These are phyloP conservation scores for Hymenoscyphus salicellus DNA, from an alignment of 2,329 filamentous ascomycete species.

Conservation along the genomic window DNA sequence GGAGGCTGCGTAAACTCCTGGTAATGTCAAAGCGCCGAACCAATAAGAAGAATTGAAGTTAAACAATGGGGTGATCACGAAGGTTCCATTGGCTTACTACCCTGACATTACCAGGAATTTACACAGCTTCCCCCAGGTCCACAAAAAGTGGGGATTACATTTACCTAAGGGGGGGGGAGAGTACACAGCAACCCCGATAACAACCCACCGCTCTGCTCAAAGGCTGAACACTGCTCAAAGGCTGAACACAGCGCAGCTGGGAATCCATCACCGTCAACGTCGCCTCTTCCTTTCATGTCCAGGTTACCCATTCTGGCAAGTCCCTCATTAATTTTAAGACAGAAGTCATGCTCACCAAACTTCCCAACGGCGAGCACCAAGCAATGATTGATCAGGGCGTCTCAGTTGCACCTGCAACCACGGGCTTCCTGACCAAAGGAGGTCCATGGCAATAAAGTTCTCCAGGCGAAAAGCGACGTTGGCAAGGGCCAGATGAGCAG, in stretches of 20 bases:
- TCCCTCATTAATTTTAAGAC: not conserved
- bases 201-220: not conserved
- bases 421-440: not conserved
- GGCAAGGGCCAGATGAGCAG: not conserved
- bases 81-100: too few relatives aligned
- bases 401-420: not conserved
- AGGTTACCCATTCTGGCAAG: not conserved
- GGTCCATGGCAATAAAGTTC: not conserved
- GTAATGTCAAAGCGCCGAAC: too few relatives aligned
- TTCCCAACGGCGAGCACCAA: not conserved
- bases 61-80: too few relatives aligned
- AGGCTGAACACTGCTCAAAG: not conserved
- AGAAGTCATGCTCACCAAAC: not conserved
- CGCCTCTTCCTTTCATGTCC: too few relatives aligned
- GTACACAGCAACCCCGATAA: not conserved
- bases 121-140: too few relatives aligned
- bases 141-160: too few relatives aligned
- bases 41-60: too few relatives aligned
- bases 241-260: too few relatives aligned
- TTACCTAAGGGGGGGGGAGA: too few relatives aligned
- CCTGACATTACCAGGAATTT: too few relatives aligned
- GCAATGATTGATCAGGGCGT: not conserved
- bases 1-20: too few relatives aligned
- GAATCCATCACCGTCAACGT: not conserved
- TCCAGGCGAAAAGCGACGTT: not conserved